Percentiles rank a stretch among this genome's conserved stretches.
These are phyloP conservation scores for Backusella westeae DNA, from an alignment of 192 early-diverging fungal species.

Conservation along the genomic window DNA sequence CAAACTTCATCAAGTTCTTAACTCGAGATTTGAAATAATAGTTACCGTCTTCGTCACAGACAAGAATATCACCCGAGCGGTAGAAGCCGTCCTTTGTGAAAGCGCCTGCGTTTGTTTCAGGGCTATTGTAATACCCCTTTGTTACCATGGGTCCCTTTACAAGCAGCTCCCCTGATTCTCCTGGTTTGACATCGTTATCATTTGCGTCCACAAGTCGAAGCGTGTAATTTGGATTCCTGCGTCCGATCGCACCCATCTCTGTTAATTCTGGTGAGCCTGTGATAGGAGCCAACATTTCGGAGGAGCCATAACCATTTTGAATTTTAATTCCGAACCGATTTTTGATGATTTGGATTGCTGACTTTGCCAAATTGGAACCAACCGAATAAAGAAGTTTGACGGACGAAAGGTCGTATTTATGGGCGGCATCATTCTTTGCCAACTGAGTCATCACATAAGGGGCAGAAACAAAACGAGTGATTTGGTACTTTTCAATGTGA, in stretches of 20 bases:
- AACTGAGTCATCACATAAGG: neutral
- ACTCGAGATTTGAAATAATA: conserved; percentile 76
- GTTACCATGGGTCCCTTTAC: conserved; percentile 79
- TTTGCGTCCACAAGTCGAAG: neutral
- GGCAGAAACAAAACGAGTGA: neutral
- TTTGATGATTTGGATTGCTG: neutral
- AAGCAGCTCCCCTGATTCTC: conserved; percentile 71
- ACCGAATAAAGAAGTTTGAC: neutral
- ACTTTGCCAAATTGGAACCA: neutral
- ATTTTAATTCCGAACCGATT: neutral
- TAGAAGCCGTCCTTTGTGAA: conserved; percentile 72
- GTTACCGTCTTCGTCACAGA: conserved; percentile 71
- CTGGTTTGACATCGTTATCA: neutral
- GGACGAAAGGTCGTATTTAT: neutral
- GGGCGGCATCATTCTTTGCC: neutral
- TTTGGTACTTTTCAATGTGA: neutral
- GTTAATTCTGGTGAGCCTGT: neutral
- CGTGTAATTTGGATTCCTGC: neutral
- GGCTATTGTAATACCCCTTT: conserved; percentile 69
- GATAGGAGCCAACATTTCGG: neutral
- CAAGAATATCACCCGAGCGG: conserved; percentile 82
- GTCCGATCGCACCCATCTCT: neutral
- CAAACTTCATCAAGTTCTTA: conserved; percentile 87
- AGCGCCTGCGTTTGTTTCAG: conserved; percentile 55
- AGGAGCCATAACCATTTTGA: neutral